Base-by-base conservation (phyloP, 192 early-diverging fungal genomes). In the Phlyctochytrium planicorne region DNA sequence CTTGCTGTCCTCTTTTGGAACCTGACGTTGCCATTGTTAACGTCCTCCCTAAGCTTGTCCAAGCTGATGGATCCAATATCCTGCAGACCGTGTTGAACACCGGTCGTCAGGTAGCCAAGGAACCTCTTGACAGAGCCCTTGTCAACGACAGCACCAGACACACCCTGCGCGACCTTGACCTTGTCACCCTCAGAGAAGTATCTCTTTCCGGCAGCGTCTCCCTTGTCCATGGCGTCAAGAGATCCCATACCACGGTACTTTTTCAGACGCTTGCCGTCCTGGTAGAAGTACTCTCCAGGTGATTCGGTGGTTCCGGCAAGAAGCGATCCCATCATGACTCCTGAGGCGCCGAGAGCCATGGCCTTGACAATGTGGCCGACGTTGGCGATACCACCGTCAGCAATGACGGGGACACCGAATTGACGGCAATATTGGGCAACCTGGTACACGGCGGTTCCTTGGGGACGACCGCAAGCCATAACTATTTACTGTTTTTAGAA, bases 171-270 rank as follows among this genome's bases (percentile, higher is more conserved):
- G 29, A 98, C 97, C 85, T 98, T 98, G 81, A 98, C 90, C 65
- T 83, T 86, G 86, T 97, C 97, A n/a, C 87, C 89, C 79, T 98
- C 97, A 50, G 90, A 92, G 76, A 94, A 98, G 81, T 98, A 98
- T 57, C 97, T 92, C 31, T 89, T 89, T 23, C 89, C 89, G 30
- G 82, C 82, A 16, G 82, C 82, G 59, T 87, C 87, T 17, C 81
- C 85, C 74, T 82, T 86, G 71, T 91, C 88, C 97, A 98, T 98
- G 35, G 97, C 97, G 75, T 98, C 97, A 35, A 98, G 82, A 14
- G 92, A 93, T 12, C 97, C 97, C 97, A 98, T 98, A 62, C 97
- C 97, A 67, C 97, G 94, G 88, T 98, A 98, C 82, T 92, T 93
- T 82, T 98, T 98, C 70, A 98, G 78, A 50, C 95, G 89, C 82